These are phyloP conservation scores for Spergularia azorica DNA, from an alignment of 179 eudicot genomes.

Conservation along the genomic window DNA sequence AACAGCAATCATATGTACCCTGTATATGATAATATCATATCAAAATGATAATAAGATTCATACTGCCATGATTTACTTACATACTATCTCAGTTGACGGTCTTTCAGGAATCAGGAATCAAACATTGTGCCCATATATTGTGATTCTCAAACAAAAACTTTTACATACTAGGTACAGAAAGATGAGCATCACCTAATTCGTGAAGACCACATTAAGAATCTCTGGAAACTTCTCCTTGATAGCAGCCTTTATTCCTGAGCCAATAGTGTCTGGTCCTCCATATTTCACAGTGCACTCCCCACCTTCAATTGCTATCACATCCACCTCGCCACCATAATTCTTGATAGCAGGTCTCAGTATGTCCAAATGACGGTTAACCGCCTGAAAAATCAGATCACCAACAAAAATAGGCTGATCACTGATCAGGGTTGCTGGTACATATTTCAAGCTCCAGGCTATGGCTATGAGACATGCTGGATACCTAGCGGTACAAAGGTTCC, in stretches of 20 bases:
- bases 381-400: constrained; percentile 43
- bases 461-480: no score
- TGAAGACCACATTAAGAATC: constrained; percentile 66
- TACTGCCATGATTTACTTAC: not conserved
- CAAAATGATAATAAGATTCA: not conserved
- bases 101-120: not conserved
- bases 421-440: not conserved
- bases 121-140: not conserved
- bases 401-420: not conserved
- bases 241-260: constrained; percentile 91
- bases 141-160: not conserved
- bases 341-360: constrained; percentile 86
- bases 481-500: no score
- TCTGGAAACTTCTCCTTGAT: constrained; percentile 90
- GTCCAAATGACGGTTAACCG: constrained; percentile 78
- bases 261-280: constrained; percentile 86
- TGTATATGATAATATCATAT: not conserved
- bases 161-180: constrained; percentile 5
- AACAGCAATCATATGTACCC: not conserved
- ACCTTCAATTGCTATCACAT: constrained; percentile 65
- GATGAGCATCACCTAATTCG: constrained; percentile 38
- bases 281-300: constrained; percentile 73
- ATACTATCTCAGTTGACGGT: not conserved
- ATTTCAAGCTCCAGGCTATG: not conserved
- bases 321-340: constrained; percentile 85